Evolutionary conservation across 352 stramenopile species (phyloP).

Genomic region (Phytophthora boehmeriae): DNA sequence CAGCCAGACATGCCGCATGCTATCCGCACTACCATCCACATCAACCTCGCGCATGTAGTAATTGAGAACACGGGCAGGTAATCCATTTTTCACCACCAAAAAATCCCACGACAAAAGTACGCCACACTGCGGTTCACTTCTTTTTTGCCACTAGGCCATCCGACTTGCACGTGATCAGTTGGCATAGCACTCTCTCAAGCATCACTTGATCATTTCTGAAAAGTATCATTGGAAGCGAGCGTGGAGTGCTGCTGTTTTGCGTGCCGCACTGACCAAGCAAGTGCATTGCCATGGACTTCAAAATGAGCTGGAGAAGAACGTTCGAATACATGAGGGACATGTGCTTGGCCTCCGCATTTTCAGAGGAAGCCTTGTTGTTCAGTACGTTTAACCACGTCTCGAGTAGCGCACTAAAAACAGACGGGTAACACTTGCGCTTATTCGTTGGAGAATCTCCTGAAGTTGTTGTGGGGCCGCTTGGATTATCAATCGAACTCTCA

Average conservation of each 20-base stretch:
- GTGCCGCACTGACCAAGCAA: slow-evolving; percentile 17
- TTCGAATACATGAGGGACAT: slow-evolving; percentile 57
- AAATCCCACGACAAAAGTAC: slow-evolving; percentile 65
- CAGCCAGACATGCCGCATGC: slow-evolving; percentile 69
- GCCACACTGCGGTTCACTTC: slow-evolving; percentile 71
- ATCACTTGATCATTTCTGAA: slow-evolving; percentile 44
- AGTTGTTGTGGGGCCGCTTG: slow-evolving; percentile 1
- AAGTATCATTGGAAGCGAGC: slow-evolving; percentile 18
- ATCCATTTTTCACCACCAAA: slow-evolving; percentile 48
- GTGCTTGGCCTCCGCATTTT: slow-evolving; percentile 47
- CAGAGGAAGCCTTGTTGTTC: slow-evolving; percentile 38
- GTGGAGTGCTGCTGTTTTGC: not conserved
- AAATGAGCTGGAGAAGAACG: slow-evolving; percentile 62
- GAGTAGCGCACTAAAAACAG: slow-evolving; percentile 48
- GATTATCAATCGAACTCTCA: slow-evolving; percentile 42
- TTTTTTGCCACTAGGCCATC: slow-evolving; percentile 63
- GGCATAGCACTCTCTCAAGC: slow-evolving; percentile 46
- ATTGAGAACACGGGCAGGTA: slow-evolving; percentile 48
- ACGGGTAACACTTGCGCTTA: slow-evolving; percentile 17
- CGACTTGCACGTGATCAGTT: slow-evolving; percentile 43
- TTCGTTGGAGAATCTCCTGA: slow-evolving; percentile 1
- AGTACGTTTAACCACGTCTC: slow-evolving; percentile 65
- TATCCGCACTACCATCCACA: slow-evolving; percentile 48
- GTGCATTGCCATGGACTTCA: slow-evolving; percentile 71
- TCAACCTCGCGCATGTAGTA: slow-evolving; percentile 54